Evolutionary conservation across 345 rosid species (phyloP), one percentile per base, ranked within the genome.

Genomic region (Moringa oleifera): DNA sequence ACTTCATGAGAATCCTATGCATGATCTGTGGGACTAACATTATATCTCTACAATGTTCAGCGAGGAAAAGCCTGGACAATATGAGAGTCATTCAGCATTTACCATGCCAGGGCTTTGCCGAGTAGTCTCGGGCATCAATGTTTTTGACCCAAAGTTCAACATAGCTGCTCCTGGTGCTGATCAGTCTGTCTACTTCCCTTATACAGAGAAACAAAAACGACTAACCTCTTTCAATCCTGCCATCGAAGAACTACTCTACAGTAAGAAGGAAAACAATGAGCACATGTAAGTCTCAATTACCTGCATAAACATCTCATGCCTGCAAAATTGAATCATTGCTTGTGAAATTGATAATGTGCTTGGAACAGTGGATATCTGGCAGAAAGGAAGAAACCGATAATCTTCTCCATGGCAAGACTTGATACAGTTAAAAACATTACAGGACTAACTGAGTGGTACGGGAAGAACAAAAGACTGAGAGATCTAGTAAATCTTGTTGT

Each of bases 331-430:
- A 10, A 16, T 37, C 23, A 18, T 7, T 54, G 25, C 53, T 52
- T 11, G 4, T 47, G 20, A 36, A 6, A 33, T 4, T 4, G 11
- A 33, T 33, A 4, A 33, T 37, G 33, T 63, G 46, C 16, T 25
- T 58, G 61, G 22, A 67, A 69, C 86, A 90, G 97, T 59, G 97
- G 99, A 65, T 86, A 77, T 73, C 88, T 94, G 50, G 85, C 83
- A 21, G 95, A 86, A 49, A 74, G 62, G 70, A 77, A 74, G 61
- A 94, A 88, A 67, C 99, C 97, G 0, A 85, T 94, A 50, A 90
- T 94, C 63, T 88, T 94, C 81, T 90, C 99, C 6, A 94, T 94
- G 99, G 97, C 99, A n/a, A 86, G 99, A 62, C 92, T 94, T 0
- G 97, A 90, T 66, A 81, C 82, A 0, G 96, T 94, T 52, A 94